Conservation (phyloP, 108 stramenopile genomes). For the Bacterosira constricta region DNA sequence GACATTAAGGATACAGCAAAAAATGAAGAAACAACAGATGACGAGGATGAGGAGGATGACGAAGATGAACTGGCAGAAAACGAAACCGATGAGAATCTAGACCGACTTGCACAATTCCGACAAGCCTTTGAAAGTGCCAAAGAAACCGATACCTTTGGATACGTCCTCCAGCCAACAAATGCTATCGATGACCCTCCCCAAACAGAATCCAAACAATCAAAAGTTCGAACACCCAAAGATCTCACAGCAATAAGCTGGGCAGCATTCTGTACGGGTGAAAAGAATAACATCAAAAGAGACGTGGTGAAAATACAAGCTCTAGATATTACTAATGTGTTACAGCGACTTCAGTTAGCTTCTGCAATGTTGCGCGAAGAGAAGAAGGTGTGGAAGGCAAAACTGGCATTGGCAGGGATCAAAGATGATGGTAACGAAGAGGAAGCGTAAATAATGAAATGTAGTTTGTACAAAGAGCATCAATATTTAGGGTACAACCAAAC, state of each 20-base stretch:
- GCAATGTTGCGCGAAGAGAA: slow-evolving; percentile 72
- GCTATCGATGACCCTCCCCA: slow-evolving; percentile 11
- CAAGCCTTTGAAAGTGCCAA: slow-evolving; percentile 42
- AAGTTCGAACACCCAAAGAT: slow-evolving; percentile 61
- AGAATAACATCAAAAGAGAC: slow-evolving; percentile 53
- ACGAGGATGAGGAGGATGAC: slow-evolving; percentile 37
- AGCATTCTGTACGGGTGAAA: slow-evolving; percentile 67
- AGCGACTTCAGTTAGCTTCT: slow-evolving; percentile 66
- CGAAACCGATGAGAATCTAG: slow-evolving; percentile 10
- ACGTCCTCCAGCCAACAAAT: slow-evolving; percentile 7
- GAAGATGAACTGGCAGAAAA: slow-evolving; percentile 39
- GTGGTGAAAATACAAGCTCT: slow-evolving; percentile 66
- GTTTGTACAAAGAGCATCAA: neutral
- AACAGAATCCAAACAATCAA: neutral
- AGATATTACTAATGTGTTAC: slow-evolving; percentile 61
- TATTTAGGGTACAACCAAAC: neutral
- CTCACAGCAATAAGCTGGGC: slow-evolving; percentile 83
- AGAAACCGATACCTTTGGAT: slow-evolving; percentile 45
- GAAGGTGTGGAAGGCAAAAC: slow-evolving; percentile 48
- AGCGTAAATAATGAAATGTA: neutral
- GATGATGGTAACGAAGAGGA: slow-evolving; percentile 20
- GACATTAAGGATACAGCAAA: slow-evolving; percentile 7
- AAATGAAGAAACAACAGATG: slow-evolving; percentile 14
- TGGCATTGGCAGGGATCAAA: slow-evolving; percentile 58
- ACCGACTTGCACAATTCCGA: slow-evolving; percentile 36